Percentiles rank a stretch among this genome's conserved stretches.
Evolutionary conservation across 2,329 filamentous ascomycete species (phyloP).

Genomic region (Boeremia lycopersici): DNA sequence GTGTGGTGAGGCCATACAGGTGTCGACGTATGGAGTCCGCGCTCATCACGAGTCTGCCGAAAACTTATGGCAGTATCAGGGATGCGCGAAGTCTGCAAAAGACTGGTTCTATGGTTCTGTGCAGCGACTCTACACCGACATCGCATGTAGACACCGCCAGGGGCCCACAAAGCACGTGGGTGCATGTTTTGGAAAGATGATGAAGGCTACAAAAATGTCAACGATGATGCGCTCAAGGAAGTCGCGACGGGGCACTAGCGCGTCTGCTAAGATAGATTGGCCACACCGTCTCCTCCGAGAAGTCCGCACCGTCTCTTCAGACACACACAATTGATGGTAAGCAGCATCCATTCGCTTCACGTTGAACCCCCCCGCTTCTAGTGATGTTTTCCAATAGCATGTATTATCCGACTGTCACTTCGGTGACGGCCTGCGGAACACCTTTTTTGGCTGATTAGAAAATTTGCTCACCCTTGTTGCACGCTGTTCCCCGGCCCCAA

Average conservation of each 20-base stretch:
- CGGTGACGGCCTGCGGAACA: conserved; percentile 39
- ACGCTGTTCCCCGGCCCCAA: neutral
- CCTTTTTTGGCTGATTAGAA: conserved; percentile 39
- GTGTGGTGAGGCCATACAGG: conserved; percentile 19
- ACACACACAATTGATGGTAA: conserved; percentile 25
- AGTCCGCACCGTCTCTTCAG: conserved; percentile 12
- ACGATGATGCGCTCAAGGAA: conserved; percentile 14
- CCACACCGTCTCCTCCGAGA: conserved; percentile 25
- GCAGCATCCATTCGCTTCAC: conserved; percentile 5
- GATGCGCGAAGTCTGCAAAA: neutral
- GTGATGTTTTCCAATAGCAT: conserved; percentile 54
- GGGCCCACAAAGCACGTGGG: conserved; percentile 19
- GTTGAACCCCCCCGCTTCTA: conserved; percentile 4
- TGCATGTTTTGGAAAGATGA: conserved; percentile 20
- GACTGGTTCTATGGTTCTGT: neutral
- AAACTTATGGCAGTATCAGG: conserved; percentile 5
- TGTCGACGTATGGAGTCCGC: conserved; percentile 31
- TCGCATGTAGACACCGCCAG: conserved; percentile 28
- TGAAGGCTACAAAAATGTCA: conserved; percentile 15
- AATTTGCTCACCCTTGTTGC: conserved; percentile 1
- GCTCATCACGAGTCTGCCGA: conserved; percentile 14
- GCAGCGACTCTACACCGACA: conserved; percentile 33
- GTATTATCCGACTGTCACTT: conserved; percentile 55
- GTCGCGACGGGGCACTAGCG: conserved; percentile 29
- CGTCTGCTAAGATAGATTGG: conserved; percentile 20